Evolutionary conservation across 352 stramenopile genomes (phyloP).

Genomic region (Phytophthora pini): DNA sequence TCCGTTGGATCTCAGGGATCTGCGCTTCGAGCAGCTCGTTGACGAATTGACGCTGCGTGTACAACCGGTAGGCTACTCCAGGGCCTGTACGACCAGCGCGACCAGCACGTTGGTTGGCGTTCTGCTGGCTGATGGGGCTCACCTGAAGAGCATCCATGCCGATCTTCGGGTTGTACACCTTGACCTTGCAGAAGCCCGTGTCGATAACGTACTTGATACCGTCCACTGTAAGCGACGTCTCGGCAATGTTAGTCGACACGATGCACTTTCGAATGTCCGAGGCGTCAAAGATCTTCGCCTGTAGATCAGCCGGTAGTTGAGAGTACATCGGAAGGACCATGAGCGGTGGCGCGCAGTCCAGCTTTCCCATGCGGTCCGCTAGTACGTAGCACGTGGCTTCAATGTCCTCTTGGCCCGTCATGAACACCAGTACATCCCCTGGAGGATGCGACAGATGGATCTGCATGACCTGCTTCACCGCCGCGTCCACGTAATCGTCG

Average conservation of each 20-base stretch:
- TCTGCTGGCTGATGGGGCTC: conserved; percentile 96
- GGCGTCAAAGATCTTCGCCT: conserved; percentile 98
- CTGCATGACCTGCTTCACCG: conserved; percentile 98
- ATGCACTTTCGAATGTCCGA: conserved; percentile 97
- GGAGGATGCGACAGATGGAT: conserved; percentile 98
- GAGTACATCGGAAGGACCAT: conserved; percentile 99
- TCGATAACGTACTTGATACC: conserved; percentile 99
- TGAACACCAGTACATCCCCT: conserved; percentile 99
- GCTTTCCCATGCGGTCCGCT: conserved; percentile 94
- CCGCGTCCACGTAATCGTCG: conserved; percentile 98
- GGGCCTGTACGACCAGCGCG: conserved; percentile 92
- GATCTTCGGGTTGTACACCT: conserved; percentile 99
- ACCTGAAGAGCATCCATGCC: conserved; percentile 98
- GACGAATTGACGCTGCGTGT: conserved; percentile 97
- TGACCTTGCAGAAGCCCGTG: conserved; percentile 98
- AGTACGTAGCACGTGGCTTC: conserved; percentile 95
- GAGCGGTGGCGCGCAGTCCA: conserved; percentile 93
- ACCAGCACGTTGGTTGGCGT: conserved; percentile 97
- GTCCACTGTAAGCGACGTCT: conserved; percentile 96
- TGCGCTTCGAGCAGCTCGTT: conserved; percentile 98
- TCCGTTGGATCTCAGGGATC: conserved; percentile 98
- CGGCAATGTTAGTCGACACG: conserved; percentile 98
- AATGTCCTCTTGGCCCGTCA: conserved; percentile 99
- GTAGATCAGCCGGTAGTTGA: conserved; percentile 97
- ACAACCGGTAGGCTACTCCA: conserved; percentile 96